Evolutionary conservation across 345 rosid genomes (phyloP).

Genomic region (Erodium maritimum): DNA sequence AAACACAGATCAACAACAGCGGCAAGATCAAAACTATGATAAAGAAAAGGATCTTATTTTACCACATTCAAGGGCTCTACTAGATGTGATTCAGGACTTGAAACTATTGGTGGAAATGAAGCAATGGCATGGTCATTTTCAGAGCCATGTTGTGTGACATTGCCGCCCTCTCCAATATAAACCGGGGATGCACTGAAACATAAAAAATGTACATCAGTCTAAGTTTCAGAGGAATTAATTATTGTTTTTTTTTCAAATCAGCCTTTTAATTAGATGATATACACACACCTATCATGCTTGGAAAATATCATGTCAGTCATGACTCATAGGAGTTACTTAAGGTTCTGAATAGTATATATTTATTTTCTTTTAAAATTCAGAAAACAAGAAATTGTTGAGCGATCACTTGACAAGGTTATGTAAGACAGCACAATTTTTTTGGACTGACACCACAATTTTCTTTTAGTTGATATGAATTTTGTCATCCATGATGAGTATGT

Average conservation of each 20-base stretch:
- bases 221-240: no score
- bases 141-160: constrained; percentile 29
- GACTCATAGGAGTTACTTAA: no score
- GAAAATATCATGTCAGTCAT: neutral
- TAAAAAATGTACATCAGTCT: constrained; percentile 1
- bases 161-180: constrained; percentile 39
- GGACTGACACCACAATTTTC: no score
- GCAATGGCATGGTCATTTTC: constrained; percentile 34
- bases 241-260: no score
- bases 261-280: neutral
- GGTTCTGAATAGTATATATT: neutral
- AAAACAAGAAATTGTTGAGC: neutral
- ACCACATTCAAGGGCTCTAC: constrained; percentile 34
- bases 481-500: no score
- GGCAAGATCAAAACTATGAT: constrained; percentile 6
- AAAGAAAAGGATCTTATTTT: constrained; percentile 25
- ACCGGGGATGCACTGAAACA: constrained; percentile 41
- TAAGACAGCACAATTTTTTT: no score
- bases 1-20: constrained; percentile 2
- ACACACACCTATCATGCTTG: neutral
- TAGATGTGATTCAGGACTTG: constrained; percentile 38
- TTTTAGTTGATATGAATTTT: no score
- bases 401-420: neutral
- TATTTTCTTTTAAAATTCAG: neutral
- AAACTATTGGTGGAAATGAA: constrained; percentile 33